phyloP scores from a whole-genome alignment of 169 alveolate genomes.

The Eimeria acervulina region DNA sequence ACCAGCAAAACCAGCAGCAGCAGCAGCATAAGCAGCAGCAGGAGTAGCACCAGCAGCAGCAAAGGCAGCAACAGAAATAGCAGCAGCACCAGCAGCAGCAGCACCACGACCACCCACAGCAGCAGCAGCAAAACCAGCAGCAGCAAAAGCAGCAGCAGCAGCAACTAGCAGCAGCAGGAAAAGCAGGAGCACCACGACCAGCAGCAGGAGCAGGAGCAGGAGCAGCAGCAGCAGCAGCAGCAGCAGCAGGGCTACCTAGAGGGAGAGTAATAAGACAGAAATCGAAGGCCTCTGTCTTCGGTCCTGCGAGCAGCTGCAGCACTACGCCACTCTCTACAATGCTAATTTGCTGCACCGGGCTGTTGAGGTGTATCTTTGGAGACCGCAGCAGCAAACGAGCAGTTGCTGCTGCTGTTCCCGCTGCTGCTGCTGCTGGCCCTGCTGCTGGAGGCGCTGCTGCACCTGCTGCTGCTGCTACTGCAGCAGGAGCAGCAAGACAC shows the following conservation, averaged over 20 bases:
- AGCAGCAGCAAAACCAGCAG: constrained; percentile 23
- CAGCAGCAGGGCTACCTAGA: constrained; percentile 42
- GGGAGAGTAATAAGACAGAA: constrained; percentile 68
- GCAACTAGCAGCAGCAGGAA: too few species aligned
- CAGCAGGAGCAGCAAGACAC: constrained; percentile 33
- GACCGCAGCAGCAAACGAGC: not conserved
- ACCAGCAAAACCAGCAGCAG: too few species aligned
- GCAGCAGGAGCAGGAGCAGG: not conserved
- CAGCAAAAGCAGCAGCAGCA: constrained; percentile 14
- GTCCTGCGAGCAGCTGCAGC: constrained; percentile 31
- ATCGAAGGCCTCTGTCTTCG: constrained; percentile 8
- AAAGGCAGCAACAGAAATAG: constrained; percentile 35
- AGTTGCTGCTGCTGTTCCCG: constrained; percentile 40
- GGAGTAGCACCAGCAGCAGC: not conserved
- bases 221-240: not conserved
- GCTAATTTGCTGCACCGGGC: not conserved
- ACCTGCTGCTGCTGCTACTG: constrained; percentile 43
- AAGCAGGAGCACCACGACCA: not conserved
- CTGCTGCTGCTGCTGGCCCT: constrained; percentile 44
- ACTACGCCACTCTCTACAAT: not conserved
- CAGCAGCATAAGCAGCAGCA: not conserved
- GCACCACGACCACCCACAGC: not conserved
- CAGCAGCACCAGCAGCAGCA: constrained; percentile 30
- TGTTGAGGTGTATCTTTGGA: constrained; percentile 20
- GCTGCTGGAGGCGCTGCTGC: constrained; percentile 48